Evolutionary conservation across 1,284 basidiomycete species (phyloP).

Genomic region (Malassezia brasiliensis): DNA sequence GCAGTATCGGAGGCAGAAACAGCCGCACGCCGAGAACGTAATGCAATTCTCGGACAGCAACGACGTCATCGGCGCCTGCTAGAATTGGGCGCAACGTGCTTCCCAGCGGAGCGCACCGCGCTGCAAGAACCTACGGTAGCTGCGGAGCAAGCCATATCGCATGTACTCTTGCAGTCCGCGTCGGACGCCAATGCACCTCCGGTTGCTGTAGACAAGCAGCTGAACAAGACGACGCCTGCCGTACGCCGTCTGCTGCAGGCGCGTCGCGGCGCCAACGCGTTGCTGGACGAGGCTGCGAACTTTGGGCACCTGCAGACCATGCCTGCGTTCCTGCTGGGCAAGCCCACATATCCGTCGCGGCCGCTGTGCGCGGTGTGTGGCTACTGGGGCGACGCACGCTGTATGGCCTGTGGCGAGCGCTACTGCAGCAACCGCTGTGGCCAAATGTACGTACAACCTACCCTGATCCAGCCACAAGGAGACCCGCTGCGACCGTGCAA

Average conservation of each 20-base stretch:
- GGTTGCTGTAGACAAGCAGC: conserved; percentile 2
- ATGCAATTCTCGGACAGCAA: not conserved
- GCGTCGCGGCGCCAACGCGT: conserved; percentile 17
- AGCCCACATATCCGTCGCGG: conserved; percentile 2
- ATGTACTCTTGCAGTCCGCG: conserved; percentile 14
- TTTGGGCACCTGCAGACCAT: conserved; percentile 8
- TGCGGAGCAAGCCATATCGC: conserved; percentile 5
- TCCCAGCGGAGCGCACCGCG: conserved; percentile 1
- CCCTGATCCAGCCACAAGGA: conserved; percentile 6
- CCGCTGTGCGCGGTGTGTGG: conserved; percentile 16
- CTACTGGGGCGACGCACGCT: conserved; percentile 14
- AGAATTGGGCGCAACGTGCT: conserved; percentile 13
- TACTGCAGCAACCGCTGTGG: conserved; percentile 11
- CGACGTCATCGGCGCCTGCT: conserved; percentile 15
- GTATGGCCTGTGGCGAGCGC: conserved; percentile 14
- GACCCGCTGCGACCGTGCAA: conserved; percentile 14
- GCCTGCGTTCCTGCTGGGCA: conserved; percentile 6
- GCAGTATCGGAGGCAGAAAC: conserved; percentile 4
- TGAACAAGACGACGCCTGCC: conserved; percentile 5
- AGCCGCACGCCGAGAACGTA: conserved; percentile 5
- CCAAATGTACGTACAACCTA: not conserved
- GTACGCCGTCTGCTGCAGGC: conserved; percentile 12
- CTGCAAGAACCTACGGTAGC: not conserved
- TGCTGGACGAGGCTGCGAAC: conserved; percentile 11
- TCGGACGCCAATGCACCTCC: conserved; percentile 13